phyloP scores from a whole-genome alignment of 306 rosid species.

The Boehmeria nivea region DNA sequence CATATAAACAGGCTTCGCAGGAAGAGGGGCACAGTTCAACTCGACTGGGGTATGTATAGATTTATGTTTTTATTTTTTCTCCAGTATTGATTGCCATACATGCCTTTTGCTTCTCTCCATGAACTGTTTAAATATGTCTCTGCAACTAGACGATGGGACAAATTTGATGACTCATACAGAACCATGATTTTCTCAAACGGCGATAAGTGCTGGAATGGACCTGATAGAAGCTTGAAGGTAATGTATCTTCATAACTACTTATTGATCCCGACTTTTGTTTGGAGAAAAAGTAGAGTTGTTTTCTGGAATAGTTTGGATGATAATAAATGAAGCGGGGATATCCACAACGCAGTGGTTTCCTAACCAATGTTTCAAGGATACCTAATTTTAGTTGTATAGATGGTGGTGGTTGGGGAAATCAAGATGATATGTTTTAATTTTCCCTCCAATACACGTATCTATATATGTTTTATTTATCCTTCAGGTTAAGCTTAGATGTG shows the following conservation, averaged over 20 bases:
- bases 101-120: background rate
- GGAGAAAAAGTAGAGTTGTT: too few relatives aligned
- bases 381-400: background rate
- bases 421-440: too few relatives aligned
- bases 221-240: conserved; percentile 98
- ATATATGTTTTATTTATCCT: conserved; percentile 1
- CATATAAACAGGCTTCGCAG: conserved; percentile 91
- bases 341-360: too few relatives aligned
- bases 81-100: background rate
- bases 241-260: conserved; percentile 3
- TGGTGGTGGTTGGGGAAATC: too few relatives aligned
- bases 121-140: background rate
- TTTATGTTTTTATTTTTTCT: background rate
- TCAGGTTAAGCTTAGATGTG: conserved; percentile 87
- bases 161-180: conserved; percentile 81
- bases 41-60: conserved; percentile 69
- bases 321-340: background rate
- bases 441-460: background rate
- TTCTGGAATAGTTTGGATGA: background rate
- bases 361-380: background rate
- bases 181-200: conserved; percentile 80
- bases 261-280: background rate
- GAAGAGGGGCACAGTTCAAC: conserved; percentile 81
- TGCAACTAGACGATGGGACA: conserved; percentile 76
- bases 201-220: conserved; percentile 98